phyloP scores from a whole-genome alignment of 2,329 filamentous ascomycete species.

The Arthrobotrys entomopaga region DNA sequence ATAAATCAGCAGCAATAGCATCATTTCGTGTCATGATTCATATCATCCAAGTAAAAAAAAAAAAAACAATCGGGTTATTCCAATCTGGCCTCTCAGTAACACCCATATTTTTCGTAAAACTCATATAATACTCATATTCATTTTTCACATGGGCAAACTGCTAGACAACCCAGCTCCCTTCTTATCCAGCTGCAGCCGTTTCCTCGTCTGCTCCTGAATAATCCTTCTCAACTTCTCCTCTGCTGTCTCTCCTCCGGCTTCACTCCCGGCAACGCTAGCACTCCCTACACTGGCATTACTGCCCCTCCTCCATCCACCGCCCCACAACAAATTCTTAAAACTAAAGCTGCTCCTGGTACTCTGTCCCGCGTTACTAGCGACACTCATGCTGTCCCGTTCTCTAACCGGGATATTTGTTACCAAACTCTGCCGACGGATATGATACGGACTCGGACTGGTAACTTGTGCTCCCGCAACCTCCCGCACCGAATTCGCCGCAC shows the following conservation, averaged over 20 bases:
- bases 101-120: too few relatives aligned
- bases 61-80: background rate
- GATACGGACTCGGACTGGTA: slow-evolving; percentile 35
- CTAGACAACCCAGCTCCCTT: slow-evolving; percentile 47
- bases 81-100: background rate
- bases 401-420: slow-evolving; percentile 39
- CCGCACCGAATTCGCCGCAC: slow-evolving; percentile 16
- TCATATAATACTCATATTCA: background rate
- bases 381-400: slow-evolving; percentile 45
- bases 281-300: slow-evolving; percentile 37
- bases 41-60: background rate
- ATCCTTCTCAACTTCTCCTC: slow-evolving; percentile 52
- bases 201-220: slow-evolving; percentile 50
- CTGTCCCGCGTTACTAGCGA: slow-evolving; percentile 37
- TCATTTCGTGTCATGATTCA: slow-evolving; percentile 5
- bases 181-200: slow-evolving; percentile 44
- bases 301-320: slow-evolving; percentile 40
- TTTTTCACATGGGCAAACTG: slow-evolving; percentile 43
- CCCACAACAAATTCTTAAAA: slow-evolving; percentile 52
- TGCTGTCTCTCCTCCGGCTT: slow-evolving; percentile 37
- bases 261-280: slow-evolving; percentile 33
- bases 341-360: slow-evolving; percentile 49
- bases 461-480: slow-evolving; percentile 45
- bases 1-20: slow-evolving; percentile 7
- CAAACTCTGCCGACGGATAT: slow-evolving; percentile 33